A percentile compares a stretch with the other conserved stretches of the same genome.
Conservation (phyloP, 2,329 filamentous ascomycete species). For the Aspergillus piperis region DNA sequence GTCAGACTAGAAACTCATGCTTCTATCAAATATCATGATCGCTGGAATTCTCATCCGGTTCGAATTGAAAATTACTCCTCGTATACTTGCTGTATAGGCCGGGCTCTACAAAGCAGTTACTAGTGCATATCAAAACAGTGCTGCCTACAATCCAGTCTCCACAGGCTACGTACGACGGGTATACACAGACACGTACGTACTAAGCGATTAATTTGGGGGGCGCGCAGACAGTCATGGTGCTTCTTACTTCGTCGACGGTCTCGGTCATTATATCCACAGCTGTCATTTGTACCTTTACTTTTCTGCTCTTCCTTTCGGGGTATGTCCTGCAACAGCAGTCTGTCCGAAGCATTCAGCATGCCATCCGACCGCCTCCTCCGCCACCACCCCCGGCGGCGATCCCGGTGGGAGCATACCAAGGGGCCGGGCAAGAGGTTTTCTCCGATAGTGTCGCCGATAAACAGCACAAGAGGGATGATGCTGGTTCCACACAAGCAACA, state of each 20-base stretch:
- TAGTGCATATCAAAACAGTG: conserved; percentile 2
- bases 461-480: background rate
- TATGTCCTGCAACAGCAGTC: conserved; percentile 87
- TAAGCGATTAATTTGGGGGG: background rate
- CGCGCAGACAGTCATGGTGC: conserved; percentile 41
- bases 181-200: background rate
- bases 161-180: background rate
- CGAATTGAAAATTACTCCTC: background rate
- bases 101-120: background rate
- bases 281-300: conserved; percentile 72
- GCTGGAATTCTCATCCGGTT: background rate
- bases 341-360: conserved; percentile 71
- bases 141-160: conserved; percentile 1
- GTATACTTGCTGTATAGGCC: background rate
- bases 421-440: conserved; percentile 21
- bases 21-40: background rate
- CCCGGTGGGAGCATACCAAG: conserved; percentile 24
- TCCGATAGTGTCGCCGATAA: conserved; percentile 10
- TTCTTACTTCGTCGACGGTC: conserved; percentile 48
- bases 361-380: conserved; percentile 53
- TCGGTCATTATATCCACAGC: conserved; percentile 46
- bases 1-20: background rate
- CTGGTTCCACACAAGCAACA: background rate
- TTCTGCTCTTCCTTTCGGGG: conserved; percentile 81
- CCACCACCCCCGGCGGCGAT: conserved; percentile 15